These are phyloP conservation scores for Circinella umbellata DNA, from an alignment of 371 early-diverging fungal species.

Conservation along the genomic window DNA sequence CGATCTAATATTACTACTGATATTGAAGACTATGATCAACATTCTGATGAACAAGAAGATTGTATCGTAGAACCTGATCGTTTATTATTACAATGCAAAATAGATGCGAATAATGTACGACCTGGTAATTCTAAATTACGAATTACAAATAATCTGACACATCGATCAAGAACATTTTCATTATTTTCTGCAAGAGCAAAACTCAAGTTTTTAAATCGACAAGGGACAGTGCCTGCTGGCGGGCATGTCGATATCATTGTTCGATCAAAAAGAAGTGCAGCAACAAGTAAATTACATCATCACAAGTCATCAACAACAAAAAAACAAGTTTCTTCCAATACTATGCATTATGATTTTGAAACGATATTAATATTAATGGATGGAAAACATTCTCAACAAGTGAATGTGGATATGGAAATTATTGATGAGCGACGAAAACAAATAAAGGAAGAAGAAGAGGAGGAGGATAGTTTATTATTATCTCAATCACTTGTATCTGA, in stretches of 20 bases:
- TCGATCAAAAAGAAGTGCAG: conserved; percentile 14
- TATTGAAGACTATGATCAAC: conserved; percentile 5
- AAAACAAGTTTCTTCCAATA: background rate
- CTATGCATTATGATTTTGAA: background rate
- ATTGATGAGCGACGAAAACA: background rate
- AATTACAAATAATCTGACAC: conserved; percentile 4
- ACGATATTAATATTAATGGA: conserved; percentile 16
- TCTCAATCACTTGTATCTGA: background rate
- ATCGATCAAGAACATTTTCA: conserved; percentile 2
- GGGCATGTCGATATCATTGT: conserved; percentile 13
- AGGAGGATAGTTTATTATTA: background rate
- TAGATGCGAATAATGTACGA: background rate
- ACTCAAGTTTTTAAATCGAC: conserved; percentile 12
- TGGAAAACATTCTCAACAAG: conserved; percentile 13
- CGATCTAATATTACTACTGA: background rate
- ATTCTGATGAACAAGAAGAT: background rate
- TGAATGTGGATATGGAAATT: conserved; percentile 18
- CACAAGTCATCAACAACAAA: background rate
- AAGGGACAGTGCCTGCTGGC: conserved; percentile 8
- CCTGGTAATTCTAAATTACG: background rate
- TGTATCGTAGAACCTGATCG: conserved; percentile 12
- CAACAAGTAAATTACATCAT: background rate
- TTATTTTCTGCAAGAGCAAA: conserved; percentile 16
- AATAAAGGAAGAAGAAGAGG: background rate
- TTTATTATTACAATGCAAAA: background rate